A percentile compares a stretch with the other conserved stretches of the same genome.
Evolutionary conservation across 495 filamentous ascomycete species (phyloP).

Genomic region (Friedmanniomyces endolithicus): DNA sequence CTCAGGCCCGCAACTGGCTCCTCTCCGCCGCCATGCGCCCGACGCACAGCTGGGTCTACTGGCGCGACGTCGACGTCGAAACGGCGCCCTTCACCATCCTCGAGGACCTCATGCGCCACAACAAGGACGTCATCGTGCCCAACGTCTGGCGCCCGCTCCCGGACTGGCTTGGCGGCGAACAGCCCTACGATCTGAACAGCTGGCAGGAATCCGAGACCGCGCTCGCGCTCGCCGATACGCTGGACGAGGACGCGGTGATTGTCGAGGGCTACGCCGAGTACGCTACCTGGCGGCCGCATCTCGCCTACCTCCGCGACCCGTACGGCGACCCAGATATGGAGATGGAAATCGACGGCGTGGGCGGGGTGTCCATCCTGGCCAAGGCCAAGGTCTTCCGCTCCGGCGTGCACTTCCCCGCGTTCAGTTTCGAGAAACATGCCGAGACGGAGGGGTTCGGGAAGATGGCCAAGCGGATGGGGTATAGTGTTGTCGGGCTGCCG

Average conservation of each 20-base stretch:
- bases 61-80: slow-evolving; percentile 97
- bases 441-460: slow-evolving; percentile 99
- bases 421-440: slow-evolving; percentile 97
- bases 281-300: slow-evolving; percentile 93
- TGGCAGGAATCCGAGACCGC: slow-evolving; percentile 99
- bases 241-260: slow-evolving; percentile 98
- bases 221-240: slow-evolving; percentile 78
- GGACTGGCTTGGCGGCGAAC: slow-evolving; percentile 97
- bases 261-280: slow-evolving; percentile 99
- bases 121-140: slow-evolving; percentile 97
- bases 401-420: slow-evolving; percentile 95
- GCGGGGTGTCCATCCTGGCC: slow-evolving; percentile 91
- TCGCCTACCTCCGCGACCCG: slow-evolving; percentile 92
- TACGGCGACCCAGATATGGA: slow-evolving; percentile 98
- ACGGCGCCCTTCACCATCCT: slow-evolving; percentile 92
- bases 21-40: slow-evolving; percentile 86
- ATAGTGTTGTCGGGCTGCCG: slow-evolving; percentile 90
- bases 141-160: slow-evolving; percentile 98
- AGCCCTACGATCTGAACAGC: slow-evolving; percentile 96
- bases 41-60: slow-evolving; percentile 98
- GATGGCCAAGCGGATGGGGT: slow-evolving; percentile 96
- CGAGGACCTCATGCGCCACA: slow-evolving; percentile 96
- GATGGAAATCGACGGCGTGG: slow-evolving; percentile 98
- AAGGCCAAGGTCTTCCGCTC: slow-evolving; percentile 91
- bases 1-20: slow-evolving; percentile 94